phyloP scores from a whole-genome alignment of 192 early-diverging fungal genomes.

The Umbelopsis sp. region DNA sequence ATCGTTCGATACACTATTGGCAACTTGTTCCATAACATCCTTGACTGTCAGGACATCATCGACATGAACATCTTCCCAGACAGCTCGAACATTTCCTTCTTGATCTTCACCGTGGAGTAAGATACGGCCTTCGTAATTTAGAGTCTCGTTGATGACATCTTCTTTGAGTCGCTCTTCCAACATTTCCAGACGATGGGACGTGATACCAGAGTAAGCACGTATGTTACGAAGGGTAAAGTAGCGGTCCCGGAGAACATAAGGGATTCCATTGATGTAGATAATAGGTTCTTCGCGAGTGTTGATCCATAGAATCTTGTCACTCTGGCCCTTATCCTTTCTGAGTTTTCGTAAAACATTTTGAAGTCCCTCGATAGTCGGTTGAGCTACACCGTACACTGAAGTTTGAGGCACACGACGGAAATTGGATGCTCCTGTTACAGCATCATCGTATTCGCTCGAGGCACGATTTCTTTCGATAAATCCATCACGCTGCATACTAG shows the following conservation, averaged over 20 bases:
- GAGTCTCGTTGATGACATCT: slow-evolving; percentile 55
- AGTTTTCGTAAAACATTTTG: slow-evolving; percentile 46
- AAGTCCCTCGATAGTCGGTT: slow-evolving; percentile 62
- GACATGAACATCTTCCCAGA: slow-evolving; percentile 63
- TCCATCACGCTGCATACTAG: neutral
- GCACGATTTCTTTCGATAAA: neutral
- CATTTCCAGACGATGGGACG: slow-evolving; percentile 50
- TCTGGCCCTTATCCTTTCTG: neutral
- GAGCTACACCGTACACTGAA: slow-evolving; percentile 57
- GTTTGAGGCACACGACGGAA: slow-evolving; percentile 50
- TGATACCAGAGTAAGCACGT: slow-evolving; percentile 61
- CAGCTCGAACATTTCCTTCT: slow-evolving; percentile 47
- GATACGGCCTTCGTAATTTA: slow-evolving; percentile 52
- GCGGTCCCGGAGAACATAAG: slow-evolving; percentile 64
- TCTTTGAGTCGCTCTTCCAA: slow-evolving; percentile 59
- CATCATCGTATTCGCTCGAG: slow-evolving; percentile 2
- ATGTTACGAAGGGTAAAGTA: slow-evolving; percentile 63
- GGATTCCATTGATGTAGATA: slow-evolving; percentile 67
- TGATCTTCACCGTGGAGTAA: slow-evolving; percentile 55
- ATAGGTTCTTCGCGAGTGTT: slow-evolving; percentile 72
- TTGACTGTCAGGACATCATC: slow-evolving; percentile 56
- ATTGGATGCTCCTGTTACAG: slow-evolving; percentile 55
- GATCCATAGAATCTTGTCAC: slow-evolving; percentile 56
- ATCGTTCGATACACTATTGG: slow-evolving; percentile 32
- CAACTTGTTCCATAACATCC: slow-evolving; percentile 50